phyloP scores from a whole-genome alignment of 768 basidiomycete genomes.

The Russula griseocarnosa region DNA sequence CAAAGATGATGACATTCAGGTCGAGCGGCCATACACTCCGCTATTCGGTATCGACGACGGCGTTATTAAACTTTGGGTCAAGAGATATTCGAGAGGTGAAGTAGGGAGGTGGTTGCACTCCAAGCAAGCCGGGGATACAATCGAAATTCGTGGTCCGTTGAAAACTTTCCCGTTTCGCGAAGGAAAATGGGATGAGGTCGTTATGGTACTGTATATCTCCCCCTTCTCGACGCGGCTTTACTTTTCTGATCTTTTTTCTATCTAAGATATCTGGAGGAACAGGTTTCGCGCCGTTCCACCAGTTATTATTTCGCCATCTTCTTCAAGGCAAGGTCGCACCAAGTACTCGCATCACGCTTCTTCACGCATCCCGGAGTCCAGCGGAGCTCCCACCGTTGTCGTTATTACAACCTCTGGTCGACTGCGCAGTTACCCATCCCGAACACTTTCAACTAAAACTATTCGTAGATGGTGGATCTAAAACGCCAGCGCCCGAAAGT shows the following conservation, averaged over 20 bases:
- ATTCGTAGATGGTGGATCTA: slow-evolving; percentile 52
- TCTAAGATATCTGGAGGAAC: slow-evolving; percentile 81
- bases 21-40: slow-evolving; percentile 83
- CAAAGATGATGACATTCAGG: slow-evolving; percentile 86
- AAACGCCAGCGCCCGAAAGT: slow-evolving; percentile 22
- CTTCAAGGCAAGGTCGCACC: slow-evolving; percentile 28
- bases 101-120: slow-evolving; percentile 81
- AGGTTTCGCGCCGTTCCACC: slow-evolving; percentile 82
- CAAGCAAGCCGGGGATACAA: slow-evolving; percentile 56
- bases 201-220: slow-evolving; percentile 58
- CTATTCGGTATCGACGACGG: slow-evolving; percentile 68
- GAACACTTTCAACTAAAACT: slow-evolving; percentile 53
- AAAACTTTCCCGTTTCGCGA: slow-evolving; percentile 58
- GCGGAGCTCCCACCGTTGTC: slow-evolving; percentile 65
- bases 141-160: slow-evolving; percentile 76
- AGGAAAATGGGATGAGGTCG: slow-evolving; percentile 69
- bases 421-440: slow-evolving; percentile 49
- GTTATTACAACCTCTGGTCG: slow-evolving; percentile 51
- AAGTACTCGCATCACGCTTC: slow-evolving; percentile 60
- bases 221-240: not conserved
- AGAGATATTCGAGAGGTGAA: slow-evolving; percentile 72
- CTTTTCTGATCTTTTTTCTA: slow-evolving; percentile 1
- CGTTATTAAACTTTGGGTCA: slow-evolving; percentile 74
- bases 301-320: slow-evolving; percentile 60
- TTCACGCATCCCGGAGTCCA: slow-evolving; percentile 63